A percentile compares a stretch with the other conserved stretches of the same genome.
These are phyloP conservation scores for Cairneyella variabilis DNA, from an alignment of 495 filamentous ascomycete genomes.

Conservation along the genomic window DNA sequence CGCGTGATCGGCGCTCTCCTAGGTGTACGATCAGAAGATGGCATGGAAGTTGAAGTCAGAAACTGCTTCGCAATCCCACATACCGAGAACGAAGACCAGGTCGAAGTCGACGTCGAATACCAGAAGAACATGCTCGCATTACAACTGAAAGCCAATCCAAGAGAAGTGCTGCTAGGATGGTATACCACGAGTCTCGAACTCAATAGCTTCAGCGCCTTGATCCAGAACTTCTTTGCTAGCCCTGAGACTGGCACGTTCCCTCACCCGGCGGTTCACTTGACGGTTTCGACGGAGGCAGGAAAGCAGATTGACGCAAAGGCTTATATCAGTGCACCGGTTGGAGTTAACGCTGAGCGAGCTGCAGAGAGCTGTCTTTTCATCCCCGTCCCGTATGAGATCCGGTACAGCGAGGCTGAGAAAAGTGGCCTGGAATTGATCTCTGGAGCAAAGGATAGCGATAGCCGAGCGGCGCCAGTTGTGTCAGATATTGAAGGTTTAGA, in stretches of 20 bases:
- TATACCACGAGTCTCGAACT: constrained; percentile 94
- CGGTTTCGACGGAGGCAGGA: constrained; percentile 82
- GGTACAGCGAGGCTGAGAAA: constrained; percentile 88
- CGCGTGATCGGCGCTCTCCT: constrained; percentile 95
- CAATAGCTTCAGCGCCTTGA: constrained; percentile 96
- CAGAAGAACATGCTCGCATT: constrained; percentile 97
- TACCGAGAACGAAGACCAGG: constrained; percentile 96
- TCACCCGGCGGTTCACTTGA: constrained; percentile 93
- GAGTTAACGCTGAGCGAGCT: constrained; percentile 89
- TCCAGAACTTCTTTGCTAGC: constrained; percentile 98
- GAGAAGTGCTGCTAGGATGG: constrained; percentile 94
- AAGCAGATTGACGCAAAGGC: constrained; percentile 79
- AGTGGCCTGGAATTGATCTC: constrained; percentile 83
- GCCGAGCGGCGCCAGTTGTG: constrained; percentile 64
- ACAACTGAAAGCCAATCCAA: constrained; percentile 88
- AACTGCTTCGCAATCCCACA: constrained; percentile 97
- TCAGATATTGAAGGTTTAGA: constrained; percentile 88
- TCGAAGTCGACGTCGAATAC: constrained; percentile 99
- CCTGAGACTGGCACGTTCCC: constrained; percentile 96
- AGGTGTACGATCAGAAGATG: constrained; percentile 89
- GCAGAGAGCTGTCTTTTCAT: constrained; percentile 95
- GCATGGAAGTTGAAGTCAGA: constrained; percentile 89
- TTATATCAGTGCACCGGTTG: constrained; percentile 92
- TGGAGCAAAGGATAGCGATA: constrained; percentile 72
- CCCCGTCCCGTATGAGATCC: constrained; percentile 88